A percentile compares a stretch with the other conserved stretches of the same genome.
These are phyloP conservation scores for Nitzschia sp. DNA, from an alignment of 108 stramenopile species.

Conservation along the genomic window DNA sequence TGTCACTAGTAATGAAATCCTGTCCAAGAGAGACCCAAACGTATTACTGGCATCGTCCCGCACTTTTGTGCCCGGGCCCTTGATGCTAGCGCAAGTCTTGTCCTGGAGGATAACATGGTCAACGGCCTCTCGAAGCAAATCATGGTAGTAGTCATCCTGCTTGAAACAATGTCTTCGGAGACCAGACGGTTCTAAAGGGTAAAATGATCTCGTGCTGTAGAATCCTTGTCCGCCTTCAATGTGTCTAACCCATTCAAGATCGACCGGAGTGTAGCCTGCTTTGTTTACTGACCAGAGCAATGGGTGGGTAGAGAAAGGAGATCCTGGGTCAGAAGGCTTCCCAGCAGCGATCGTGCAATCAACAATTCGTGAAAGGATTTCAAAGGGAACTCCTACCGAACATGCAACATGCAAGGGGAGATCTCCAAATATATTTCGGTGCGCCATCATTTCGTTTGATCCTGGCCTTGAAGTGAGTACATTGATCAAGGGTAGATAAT, in stretches of 20 bases:
- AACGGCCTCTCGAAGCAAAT: conserved; percentile 40
- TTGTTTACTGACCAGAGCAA: conserved; percentile 35
- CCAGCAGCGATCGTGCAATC: neutral
- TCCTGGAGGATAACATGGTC: conserved; percentile 12
- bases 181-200: conserved; percentile 25
- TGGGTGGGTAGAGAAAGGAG: neutral
- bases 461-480: conserved; percentile 15
- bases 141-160: conserved; percentile 32
- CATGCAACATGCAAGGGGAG: conserved; percentile 47
- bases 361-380: conserved; percentile 23
- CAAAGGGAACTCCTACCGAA: conserved; percentile 27
- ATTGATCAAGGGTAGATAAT: conserved; percentile 28
- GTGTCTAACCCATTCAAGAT: conserved; percentile 49
- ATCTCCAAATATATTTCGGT: conserved; percentile 39
- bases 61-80: neutral
- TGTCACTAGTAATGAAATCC: conserved; percentile 28
- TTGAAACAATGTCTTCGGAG: conserved; percentile 14
- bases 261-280: conserved; percentile 45
- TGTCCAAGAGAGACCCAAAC: conserved; percentile 29
- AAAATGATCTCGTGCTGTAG: conserved; percentile 15
- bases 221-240: conserved; percentile 34
- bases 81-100: neutral
- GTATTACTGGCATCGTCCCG: conserved; percentile 3
- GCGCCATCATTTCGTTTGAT: conserved; percentile 7
- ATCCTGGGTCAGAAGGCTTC: neutral